Conservation (phyloP, 139 green algal genomes). For the Tetraselmis striata region DNA sequence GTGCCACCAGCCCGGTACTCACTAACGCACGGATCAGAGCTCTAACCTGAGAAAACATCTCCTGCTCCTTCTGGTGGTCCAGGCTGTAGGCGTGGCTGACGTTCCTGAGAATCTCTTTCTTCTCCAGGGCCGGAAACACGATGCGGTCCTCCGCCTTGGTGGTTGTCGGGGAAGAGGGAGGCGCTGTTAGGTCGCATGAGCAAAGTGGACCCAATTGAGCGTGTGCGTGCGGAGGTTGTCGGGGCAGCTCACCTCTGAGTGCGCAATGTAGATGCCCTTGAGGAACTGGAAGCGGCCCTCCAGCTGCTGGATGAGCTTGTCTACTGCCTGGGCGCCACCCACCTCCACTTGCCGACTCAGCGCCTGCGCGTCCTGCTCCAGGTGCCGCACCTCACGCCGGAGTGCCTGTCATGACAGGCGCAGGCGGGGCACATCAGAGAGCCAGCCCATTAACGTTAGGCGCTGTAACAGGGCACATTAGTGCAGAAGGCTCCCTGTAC, state of each 20-base stretch:
- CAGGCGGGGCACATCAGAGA: conserved; percentile 54
- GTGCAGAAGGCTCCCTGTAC: too few species aligned
- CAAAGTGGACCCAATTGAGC: too few species aligned
- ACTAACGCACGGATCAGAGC: too few species aligned
- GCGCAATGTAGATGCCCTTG: conserved; percentile 69
- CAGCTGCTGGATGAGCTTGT: conserved; percentile 54
- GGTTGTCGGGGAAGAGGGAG: not conserved
- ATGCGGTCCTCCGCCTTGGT: conserved; percentile 85
- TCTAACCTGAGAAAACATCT: conserved; percentile 60
- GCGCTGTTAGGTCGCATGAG: not conserved
- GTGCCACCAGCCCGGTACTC: too few species aligned
- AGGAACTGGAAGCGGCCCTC: conserved; percentile 90
- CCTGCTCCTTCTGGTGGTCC: conserved; percentile 91
- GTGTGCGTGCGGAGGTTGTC: not conserved
- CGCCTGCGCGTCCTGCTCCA: conserved; percentile 64
- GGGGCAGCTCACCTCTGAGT: conserved; percentile 41
- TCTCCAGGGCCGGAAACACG: conserved; percentile 94
- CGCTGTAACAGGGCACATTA: too few species aligned
- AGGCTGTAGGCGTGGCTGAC: conserved; percentile 93
- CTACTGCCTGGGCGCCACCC: not conserved
- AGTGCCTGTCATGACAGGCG: too few species aligned
- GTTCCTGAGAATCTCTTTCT: conserved; percentile 87
- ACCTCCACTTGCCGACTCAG: conserved; percentile 21
- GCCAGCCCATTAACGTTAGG: conserved; percentile 45
- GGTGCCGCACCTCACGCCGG: conserved; percentile 64